Percentiles rank a stretch among this genome's conserved stretches.
Conservation (phyloP, 192 early-diverging fungal species). For the Tieghemiomyces parasiticus region DNA sequence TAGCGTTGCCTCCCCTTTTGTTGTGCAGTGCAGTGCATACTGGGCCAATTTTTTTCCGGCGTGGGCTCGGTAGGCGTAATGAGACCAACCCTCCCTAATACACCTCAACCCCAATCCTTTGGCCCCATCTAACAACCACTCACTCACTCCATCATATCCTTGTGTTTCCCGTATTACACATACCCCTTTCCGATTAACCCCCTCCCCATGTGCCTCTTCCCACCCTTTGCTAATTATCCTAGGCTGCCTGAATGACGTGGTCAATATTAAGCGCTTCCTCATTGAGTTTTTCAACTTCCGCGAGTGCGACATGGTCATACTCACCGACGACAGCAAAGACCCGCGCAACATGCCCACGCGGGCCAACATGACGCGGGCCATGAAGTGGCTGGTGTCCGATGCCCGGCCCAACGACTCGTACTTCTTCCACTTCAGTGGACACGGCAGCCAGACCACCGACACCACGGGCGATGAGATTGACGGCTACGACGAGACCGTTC, state of each 20-base stretch:
- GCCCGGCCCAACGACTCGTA: conserved; percentile 65
- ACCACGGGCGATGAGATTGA: conserved; percentile 59
- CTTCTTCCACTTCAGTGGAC: conserved; percentile 74
- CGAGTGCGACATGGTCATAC: conserved; percentile 50
- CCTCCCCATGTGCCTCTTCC: too few species aligned
- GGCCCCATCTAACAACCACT: too few species aligned
- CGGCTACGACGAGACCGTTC: conserved; percentile 65
- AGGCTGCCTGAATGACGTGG: conserved; percentile 78
- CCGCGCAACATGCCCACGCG: conserved; percentile 49
- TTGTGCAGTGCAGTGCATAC: neutral
- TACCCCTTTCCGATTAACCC: too few species aligned
- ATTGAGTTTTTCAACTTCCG: conserved; percentile 44
- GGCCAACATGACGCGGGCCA: conserved; percentile 56
- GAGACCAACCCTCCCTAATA: neutral
- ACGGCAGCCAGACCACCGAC: conserved; percentile 47
- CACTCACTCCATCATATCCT: too few species aligned
- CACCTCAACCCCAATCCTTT: too few species aligned
- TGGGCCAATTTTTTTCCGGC: neutral
- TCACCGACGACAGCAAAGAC: conserved; percentile 55
- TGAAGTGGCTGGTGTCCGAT: conserved; percentile 64
- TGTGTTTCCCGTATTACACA: too few species aligned
- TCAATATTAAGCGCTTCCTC: conserved; percentile 58
- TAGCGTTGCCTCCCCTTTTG: neutral
- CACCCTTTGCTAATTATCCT: conserved; percentile 8
- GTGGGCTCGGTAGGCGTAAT: neutral